Evolutionary conservation across 2,329 filamentous ascomycete species (phyloP).

Genomic region (Westerdykella ornata): DNA sequence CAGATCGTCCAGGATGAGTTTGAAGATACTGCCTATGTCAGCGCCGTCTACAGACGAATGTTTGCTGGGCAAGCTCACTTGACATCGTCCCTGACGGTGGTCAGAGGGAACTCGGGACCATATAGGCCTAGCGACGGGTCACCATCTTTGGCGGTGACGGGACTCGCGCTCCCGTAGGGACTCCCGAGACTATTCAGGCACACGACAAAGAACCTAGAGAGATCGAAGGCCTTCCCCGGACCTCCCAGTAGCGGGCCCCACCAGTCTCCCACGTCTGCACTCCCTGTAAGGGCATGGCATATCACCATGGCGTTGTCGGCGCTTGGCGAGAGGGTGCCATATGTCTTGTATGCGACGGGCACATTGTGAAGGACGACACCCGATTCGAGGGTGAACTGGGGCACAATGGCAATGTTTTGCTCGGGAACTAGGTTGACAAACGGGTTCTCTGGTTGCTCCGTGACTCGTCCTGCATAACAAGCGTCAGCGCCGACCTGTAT

Average conservation of each 20-base stretch:
- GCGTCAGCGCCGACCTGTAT: constrained; percentile 16
- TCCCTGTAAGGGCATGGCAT: constrained; percentile 80
- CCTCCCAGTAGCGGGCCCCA: constrained; percentile 79
- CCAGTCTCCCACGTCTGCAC: constrained; percentile 79
- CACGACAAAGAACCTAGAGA: constrained; percentile 74
- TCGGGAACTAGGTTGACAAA: constrained; percentile 80
- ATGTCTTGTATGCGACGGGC: constrained; percentile 58
- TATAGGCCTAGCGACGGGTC: constrained; percentile 68
- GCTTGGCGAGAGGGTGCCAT: constrained; percentile 51
- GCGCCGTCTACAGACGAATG: constrained; percentile 1
- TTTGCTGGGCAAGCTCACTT: constrained; percentile 53
- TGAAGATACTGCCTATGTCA: constrained; percentile 57
- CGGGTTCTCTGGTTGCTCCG: constrained; percentile 78
- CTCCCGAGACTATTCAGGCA: constrained; percentile 82
- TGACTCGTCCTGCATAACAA: constrained; percentile 27
- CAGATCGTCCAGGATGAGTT: constrained; percentile 69
- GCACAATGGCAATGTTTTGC: constrained; percentile 79
- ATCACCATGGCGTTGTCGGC: constrained; percentile 60
- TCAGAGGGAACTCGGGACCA: constrained; percentile 92
- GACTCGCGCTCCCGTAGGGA: constrained; percentile 80
- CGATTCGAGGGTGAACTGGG: constrained; percentile 87
- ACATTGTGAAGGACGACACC: constrained; percentile 76
- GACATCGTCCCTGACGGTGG: constrained; percentile 92
- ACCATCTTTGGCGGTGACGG: constrained; percentile 81
- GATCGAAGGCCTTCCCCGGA: constrained; percentile 71